Conservation (phyloP, 441 rosid genomes). For the Biscutella laevigata region DNA sequence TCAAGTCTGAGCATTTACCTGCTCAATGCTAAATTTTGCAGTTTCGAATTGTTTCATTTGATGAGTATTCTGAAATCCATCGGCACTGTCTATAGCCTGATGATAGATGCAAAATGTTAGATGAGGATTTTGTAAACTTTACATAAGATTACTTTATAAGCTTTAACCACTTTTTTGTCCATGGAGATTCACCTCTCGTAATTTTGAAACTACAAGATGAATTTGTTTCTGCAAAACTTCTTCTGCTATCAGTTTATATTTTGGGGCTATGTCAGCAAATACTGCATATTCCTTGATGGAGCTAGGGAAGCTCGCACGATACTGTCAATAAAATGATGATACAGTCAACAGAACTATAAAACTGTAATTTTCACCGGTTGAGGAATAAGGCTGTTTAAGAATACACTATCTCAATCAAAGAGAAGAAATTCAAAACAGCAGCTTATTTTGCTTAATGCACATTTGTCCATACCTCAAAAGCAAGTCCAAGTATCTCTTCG, state of each 20-base stretch:
- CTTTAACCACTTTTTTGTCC: not conserved
- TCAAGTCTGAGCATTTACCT: constrained; percentile 35
- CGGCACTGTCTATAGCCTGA: constrained; percentile 86
- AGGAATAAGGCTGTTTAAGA: not conserved
- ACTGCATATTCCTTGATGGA: constrained; percentile 75
- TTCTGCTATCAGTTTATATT: constrained; percentile 72
- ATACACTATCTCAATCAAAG: not conserved
- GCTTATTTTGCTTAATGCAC: not conserved
- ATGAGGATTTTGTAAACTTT: constrained; percentile 8
- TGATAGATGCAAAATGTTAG: constrained; percentile 15
- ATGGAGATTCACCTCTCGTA: constrained; percentile 56
- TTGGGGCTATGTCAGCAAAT: constrained; percentile 86
- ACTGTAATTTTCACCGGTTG: not conserved
- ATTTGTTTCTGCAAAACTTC: constrained; percentile 77
- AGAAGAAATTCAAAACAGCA: not conserved
- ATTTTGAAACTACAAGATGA: constrained; percentile 56
- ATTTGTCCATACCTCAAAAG: constrained; percentile 70
- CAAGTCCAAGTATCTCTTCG: constrained; percentile 78
- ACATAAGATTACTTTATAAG: not conserved
- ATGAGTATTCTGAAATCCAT: constrained; percentile 95
- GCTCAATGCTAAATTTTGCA: constrained; percentile 80
- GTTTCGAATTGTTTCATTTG: constrained; percentile 73
- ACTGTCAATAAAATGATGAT: constrained; percentile 38
- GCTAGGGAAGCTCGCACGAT: constrained; percentile 77
- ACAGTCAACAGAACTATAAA: constrained; percentile 1